A percentile compares a stretch with the other conserved stretches of the same genome.
Evolutionary conservation across 2,329 filamentous ascomycete genomes (phyloP).

Genomic region (Colletotrichum sp.): DNA sequence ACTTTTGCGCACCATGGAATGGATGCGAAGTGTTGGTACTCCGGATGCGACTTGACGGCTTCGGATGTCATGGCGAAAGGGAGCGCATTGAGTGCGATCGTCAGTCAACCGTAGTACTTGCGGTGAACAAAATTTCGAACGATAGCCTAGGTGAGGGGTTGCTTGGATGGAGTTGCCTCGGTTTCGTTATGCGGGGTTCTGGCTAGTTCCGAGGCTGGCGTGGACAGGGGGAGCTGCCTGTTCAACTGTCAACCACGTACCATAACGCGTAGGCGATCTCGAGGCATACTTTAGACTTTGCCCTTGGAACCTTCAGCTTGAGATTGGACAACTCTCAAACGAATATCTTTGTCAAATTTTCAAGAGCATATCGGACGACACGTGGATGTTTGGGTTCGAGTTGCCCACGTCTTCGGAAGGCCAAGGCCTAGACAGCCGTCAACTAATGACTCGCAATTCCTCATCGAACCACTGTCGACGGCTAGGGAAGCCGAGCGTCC

Average conservation of each 20-base stretch:
- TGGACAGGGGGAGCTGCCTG: neutral
- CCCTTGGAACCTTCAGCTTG: neutral
- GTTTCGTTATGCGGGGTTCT: neutral
- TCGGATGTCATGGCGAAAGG: neutral
- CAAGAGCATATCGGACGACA: neutral
- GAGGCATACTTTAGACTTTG: neutral
- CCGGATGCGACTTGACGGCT: neutral
- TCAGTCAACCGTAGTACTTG: neutral
- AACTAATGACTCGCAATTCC: neutral
- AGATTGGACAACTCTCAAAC: neutral
- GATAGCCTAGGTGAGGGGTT: neutral
- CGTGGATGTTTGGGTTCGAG: neutral
- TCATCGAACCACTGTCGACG: neutral
- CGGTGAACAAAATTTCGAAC: neutral
- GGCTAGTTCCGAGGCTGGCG: neutral
- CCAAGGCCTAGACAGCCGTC: neutral
- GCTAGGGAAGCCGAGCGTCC: neutral
- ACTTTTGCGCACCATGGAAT: constrained; percentile 40
- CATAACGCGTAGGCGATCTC: neutral
- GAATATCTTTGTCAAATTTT: neutral
- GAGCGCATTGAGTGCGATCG: neutral
- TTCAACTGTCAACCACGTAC: neutral
- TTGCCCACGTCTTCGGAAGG: neutral
- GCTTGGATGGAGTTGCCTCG: neutral
- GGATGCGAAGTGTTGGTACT: constrained; percentile 34